These are phyloP conservation scores for Mycena vitilis DNA, from an alignment of 768 basidiomycete species.

Conservation along the genomic window DNA sequence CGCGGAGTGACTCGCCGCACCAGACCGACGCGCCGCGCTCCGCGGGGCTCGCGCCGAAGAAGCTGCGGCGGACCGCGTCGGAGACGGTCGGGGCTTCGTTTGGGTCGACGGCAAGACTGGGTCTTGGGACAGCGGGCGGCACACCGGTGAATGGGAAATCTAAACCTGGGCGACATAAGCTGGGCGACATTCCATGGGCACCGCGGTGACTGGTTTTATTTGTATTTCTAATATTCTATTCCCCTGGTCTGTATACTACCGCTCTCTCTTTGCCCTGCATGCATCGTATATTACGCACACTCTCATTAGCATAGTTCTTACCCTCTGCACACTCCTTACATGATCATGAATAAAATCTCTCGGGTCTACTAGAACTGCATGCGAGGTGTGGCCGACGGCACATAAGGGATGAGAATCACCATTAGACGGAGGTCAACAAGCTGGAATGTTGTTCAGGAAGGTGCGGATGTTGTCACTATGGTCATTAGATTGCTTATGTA, in stretches of 20 bases:
- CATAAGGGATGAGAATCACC: too few relatives aligned
- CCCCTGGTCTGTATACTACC: slow-evolving; percentile 35
- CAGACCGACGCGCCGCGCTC: slow-evolving; percentile 30
- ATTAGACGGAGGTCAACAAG: too few relatives aligned
- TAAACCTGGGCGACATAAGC: slow-evolving; percentile 59
- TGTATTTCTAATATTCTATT: slow-evolving; percentile 33
- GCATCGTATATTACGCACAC: slow-evolving; percentile 36
- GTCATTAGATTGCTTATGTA: too few relatives aligned
- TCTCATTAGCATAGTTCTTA: slow-evolving; percentile 30
- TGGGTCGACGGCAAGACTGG: slow-evolving; percentile 30
- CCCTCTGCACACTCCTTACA: slow-evolving; percentile 27
- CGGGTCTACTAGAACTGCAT: neutral
- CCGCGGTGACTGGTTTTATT: slow-evolving; percentile 16
- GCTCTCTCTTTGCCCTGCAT: slow-evolving; percentile 30
- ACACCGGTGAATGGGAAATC: slow-evolving; percentile 46
- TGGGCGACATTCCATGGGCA: slow-evolving; percentile 74
- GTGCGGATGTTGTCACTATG: too few relatives aligned
- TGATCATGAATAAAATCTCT: slow-evolving; percentile 20
- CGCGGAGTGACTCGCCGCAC: slow-evolving; percentile 34
- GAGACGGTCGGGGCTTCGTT: slow-evolving; percentile 57
- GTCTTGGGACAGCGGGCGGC: slow-evolving; percentile 30
- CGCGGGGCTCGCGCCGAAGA: slow-evolving; percentile 68
- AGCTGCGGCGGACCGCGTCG: slow-evolving; percentile 74
- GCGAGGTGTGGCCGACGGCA: too few relatives aligned
- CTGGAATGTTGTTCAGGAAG: too few relatives aligned